Evolutionary conservation across 2,329 filamentous ascomycete species (phyloP).

Genomic region (Colletotrichum eremochloae): DNA sequence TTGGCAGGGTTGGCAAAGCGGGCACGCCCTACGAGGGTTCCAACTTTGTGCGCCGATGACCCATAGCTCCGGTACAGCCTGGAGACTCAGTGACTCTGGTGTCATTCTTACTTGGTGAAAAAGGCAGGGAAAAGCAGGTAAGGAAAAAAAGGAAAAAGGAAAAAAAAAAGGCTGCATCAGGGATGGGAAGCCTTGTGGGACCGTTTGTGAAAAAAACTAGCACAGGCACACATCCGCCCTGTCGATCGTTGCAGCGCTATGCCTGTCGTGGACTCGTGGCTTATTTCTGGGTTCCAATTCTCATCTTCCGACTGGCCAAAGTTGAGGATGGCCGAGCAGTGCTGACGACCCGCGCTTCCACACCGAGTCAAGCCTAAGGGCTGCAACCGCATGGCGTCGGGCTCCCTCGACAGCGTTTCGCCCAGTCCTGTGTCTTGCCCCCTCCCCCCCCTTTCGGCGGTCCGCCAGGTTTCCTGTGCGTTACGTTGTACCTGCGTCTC

Average conservation of each 20-base stretch:
- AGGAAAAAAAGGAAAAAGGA: slow-evolving; percentile 20
- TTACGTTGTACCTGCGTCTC: slow-evolving; percentile 36
- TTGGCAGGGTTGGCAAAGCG: slow-evolving; percentile 19
- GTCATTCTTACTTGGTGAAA: slow-evolving; percentile 10
- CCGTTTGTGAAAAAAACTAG: slow-evolving; percentile 27
- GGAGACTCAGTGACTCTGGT: not conserved
- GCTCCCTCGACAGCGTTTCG: not conserved
- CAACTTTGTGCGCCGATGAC: slow-evolving; percentile 1
- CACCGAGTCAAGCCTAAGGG: slow-evolving; percentile 37
- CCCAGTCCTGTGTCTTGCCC: not conserved
- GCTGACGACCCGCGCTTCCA: slow-evolving; percentile 30
- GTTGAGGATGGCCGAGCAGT: slow-evolving; percentile 8
- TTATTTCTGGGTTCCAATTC: slow-evolving; percentile 11
- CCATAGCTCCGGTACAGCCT: not conserved
- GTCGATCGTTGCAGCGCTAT: slow-evolving; percentile 37
- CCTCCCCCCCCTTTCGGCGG: not conserved
- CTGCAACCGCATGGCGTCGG: slow-evolving; percentile 32
- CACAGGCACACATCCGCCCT: slow-evolving; percentile 26
- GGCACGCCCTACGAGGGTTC: slow-evolving; percentile 1
- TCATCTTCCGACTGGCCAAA: slow-evolving; percentile 34
- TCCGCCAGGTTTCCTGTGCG: slow-evolving; percentile 10
- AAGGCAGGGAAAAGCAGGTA: not conserved
- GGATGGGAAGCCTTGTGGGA: slow-evolving; percentile 35
- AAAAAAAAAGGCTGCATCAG: slow-evolving; percentile 20
- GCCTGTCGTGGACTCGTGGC: slow-evolving; percentile 31